Percentiles rank a stretch among this genome's conserved stretches.
Evolutionary conservation across 352 stramenopile species (phyloP).

Genomic region (Globisporangium iwayamae): DNA sequence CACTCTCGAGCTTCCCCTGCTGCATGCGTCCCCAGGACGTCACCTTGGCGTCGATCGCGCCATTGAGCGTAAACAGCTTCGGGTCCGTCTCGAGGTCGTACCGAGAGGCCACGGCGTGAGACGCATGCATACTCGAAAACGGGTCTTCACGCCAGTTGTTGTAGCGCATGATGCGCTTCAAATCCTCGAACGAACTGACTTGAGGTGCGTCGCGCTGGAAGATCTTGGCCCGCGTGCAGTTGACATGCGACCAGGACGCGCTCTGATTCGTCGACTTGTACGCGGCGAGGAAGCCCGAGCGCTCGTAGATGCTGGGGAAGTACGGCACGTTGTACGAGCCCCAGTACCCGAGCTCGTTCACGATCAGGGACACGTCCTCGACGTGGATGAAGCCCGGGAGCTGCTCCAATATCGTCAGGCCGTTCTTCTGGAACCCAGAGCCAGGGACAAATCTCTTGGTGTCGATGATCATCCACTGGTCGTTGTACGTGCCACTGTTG

Average conservation of each 20-base stretch:
- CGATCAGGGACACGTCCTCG: slow-evolving; percentile 44
- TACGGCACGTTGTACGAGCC: slow-evolving; percentile 84
- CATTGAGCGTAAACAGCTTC: slow-evolving; percentile 34
- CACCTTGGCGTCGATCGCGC: slow-evolving; percentile 78
- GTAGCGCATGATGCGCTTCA: slow-evolving; percentile 65
- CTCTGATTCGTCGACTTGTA: slow-evolving; percentile 33
- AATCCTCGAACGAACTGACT: slow-evolving; percentile 37
- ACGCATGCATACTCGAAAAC: slow-evolving; percentile 40
- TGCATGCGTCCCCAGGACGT: slow-evolving; percentile 32
- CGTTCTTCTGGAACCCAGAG: slow-evolving; percentile 34
- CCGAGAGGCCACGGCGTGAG: slow-evolving; percentile 51
- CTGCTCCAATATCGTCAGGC: slow-evolving; percentile 71
- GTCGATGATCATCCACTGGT: slow-evolving; percentile 85
- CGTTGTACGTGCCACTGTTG: slow-evolving; percentile 83
- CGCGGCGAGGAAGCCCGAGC: slow-evolving; percentile 44
- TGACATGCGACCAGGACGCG: slow-evolving; percentile 36
- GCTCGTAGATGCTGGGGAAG: slow-evolving; percentile 53
- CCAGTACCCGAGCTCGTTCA: slow-evolving; percentile 70
- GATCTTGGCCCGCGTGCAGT: slow-evolving; percentile 50
- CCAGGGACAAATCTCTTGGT: slow-evolving; percentile 44
- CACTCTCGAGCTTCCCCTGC: slow-evolving; percentile 31
- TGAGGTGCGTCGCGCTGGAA: slow-evolving; percentile 46
- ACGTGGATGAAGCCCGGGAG: slow-evolving; percentile 52
- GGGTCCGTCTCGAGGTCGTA: slow-evolving; percentile 57
- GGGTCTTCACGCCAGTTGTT: slow-evolving; percentile 63